These are phyloP conservation scores for Botrytis deweyae DNA, from an alignment of 2,329 filamentous ascomycete species.

Conservation along the genomic window DNA sequence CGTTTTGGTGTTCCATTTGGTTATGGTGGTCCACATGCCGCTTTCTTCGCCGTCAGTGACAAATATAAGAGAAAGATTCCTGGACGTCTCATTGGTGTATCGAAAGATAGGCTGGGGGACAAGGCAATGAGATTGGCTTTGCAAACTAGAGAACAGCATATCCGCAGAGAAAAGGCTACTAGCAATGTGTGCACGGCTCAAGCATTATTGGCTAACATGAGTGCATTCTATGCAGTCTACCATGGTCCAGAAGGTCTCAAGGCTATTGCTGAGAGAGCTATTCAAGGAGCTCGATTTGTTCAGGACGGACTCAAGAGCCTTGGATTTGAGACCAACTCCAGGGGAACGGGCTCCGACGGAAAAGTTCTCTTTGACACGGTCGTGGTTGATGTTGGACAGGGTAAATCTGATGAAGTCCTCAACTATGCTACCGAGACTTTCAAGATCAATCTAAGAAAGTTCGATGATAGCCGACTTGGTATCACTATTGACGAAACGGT, in stretches of 20 bases:
- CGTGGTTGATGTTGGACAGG: constrained; percentile 57
- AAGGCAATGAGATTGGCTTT: constrained; percentile 79
- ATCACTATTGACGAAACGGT: constrained; percentile 80
- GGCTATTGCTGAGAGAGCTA: constrained; percentile 76
- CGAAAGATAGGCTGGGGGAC: constrained; percentile 83
- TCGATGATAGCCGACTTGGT: constrained; percentile 61
- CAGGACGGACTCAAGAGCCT: constrained; percentile 61
- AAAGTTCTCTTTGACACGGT: constrained; percentile 78
- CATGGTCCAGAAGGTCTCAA: constrained; percentile 83
- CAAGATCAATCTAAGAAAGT: constrained; percentile 61
- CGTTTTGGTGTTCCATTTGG: constrained; percentile 89
- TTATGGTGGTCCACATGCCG: constrained; percentile 91
- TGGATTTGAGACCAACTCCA: constrained; percentile 62
- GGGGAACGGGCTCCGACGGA: constrained; percentile 55
- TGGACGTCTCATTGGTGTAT: constrained; percentile 84
- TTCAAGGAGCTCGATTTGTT: constrained; percentile 68
- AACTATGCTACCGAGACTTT: constrained; percentile 51
- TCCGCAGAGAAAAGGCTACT: constrained; percentile 92
- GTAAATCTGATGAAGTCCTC: constrained; percentile 52
- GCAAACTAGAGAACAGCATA: constrained; percentile 94
- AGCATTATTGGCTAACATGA: constrained; percentile 93
- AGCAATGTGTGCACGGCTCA: constrained; percentile 98
- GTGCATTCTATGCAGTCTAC: constrained; percentile 89
- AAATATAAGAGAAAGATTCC: constrained; percentile 95
- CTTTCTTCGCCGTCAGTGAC: constrained; percentile 90